These are phyloP conservation scores for Boletus eberwhitei DNA, from an alignment of 768 basidiomycete species.

Conservation along the genomic window DNA sequence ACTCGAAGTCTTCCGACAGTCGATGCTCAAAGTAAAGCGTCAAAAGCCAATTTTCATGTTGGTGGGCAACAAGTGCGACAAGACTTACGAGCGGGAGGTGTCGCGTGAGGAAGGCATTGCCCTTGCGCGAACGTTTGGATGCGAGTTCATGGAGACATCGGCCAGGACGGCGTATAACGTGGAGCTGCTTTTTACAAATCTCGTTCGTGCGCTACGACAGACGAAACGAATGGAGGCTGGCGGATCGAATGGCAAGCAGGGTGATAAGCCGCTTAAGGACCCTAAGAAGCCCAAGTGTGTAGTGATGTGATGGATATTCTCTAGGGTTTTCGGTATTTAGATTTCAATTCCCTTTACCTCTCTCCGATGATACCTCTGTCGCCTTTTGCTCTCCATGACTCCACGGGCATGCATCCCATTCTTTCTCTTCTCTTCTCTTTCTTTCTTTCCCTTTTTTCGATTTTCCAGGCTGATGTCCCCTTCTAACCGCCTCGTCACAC, in stretches of 20 bases:
- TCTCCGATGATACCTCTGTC: constrained; percentile 77
- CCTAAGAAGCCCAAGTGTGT: constrained; percentile 60
- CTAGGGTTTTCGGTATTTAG: constrained; percentile 63
- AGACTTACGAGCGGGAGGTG: constrained; percentile 87
- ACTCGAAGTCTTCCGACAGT: constrained; percentile 85
- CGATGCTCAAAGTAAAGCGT: constrained; percentile 86
- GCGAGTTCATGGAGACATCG: constrained; percentile 95
- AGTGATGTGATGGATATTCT: constrained; percentile 71
- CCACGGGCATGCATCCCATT: constrained; percentile 24
- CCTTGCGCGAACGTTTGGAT: constrained; percentile 80
- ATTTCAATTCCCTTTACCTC: constrained; percentile 64
- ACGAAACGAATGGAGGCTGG: constrained; percentile 55
- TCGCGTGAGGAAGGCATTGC: constrained; percentile 84
- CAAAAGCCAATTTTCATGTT: constrained; percentile 86
- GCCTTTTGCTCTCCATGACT: constrained; percentile 27
- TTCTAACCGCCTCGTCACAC: constrained; percentile 32
- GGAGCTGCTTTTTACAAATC: constrained; percentile 82
- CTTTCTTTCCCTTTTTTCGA: constrained; percentile 22
- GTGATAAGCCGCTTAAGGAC: constrained; percentile 43
- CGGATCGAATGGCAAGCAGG: constrained; percentile 38
- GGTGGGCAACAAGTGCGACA: constrained; percentile 95
- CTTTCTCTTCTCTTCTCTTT: constrained; percentile 5
- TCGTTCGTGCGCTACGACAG: constrained; percentile 79
- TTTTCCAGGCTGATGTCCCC: constrained; percentile 31
- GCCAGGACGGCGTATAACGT: constrained; percentile 94